A percentile compares a stretch with the other conserved stretches of the same genome.
Evolutionary conservation across 768 basidiomycete genomes (phyloP).

Genomic region (Mycena epipterygia): DNA sequence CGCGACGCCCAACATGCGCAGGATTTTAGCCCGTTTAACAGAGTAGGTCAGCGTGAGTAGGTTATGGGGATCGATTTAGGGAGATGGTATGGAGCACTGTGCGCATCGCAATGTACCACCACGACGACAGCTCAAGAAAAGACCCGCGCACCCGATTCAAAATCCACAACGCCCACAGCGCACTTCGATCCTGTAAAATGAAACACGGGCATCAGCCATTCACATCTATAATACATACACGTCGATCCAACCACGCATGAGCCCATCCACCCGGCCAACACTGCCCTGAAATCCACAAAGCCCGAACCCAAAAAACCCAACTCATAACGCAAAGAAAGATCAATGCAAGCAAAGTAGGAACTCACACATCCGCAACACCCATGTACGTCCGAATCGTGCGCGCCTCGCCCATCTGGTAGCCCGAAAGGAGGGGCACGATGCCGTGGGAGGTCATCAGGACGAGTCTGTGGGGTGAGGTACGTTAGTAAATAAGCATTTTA

Average conservation of each 20-base stretch:
- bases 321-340: too few relatives aligned
- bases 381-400: conserved; percentile 74
- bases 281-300: neutral
- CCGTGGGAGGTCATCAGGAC: conserved; percentile 87
- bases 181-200: conserved; percentile 52
- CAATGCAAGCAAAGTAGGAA: too few relatives aligned
- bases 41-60: too few relatives aligned
- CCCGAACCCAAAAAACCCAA: too few relatives aligned
- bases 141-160: conserved; percentile 61
- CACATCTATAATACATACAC: neutral
- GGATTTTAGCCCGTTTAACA: conserved; percentile 74
- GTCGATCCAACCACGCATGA: too few relatives aligned
- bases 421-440: conserved; percentile 76
- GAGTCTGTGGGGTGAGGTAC: too few relatives aligned
- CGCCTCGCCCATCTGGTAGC: conserved; percentile 82
- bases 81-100: neutral
- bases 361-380: conserved; percentile 74
- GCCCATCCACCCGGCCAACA: too few relatives aligned
- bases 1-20: conserved; percentile 76
- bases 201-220: neutral
- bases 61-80: too few relatives aligned
- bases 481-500: neutral
- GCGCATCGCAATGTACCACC: too few relatives aligned
- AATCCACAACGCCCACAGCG: conserved; percentile 69
- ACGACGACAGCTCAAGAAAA: too few relatives aligned